Base-by-base conservation (phyloP, 2,329 filamentous ascomycete species). In the Phaeosphaeria sp. region DNA sequence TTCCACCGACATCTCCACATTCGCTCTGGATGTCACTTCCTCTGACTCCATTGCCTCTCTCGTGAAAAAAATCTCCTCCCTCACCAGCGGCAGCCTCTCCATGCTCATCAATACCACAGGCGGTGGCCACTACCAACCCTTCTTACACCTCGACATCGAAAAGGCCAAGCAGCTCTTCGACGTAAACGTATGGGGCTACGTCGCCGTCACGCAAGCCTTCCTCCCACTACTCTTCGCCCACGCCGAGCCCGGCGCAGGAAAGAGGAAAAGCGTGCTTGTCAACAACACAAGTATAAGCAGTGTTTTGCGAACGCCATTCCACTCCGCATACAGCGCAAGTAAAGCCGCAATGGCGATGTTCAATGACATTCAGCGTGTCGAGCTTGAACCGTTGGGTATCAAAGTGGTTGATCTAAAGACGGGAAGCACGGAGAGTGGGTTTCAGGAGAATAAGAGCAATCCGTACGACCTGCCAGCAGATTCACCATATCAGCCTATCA, bases 101-200 rank as follows among this genome's bases (percentile, higher is more conserved):
- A 61, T 69, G 7, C 53, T 77, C 1, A 46, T 82, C 56, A 82
- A 82, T 67, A 83, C 82, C 47, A 77, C 79, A 13, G 80, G 76
- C 9, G 52, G 57, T 9, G 69, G 63, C 17, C 72, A 71, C 17
- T 62, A 70, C 15, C 66, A 69, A 51, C 80, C 79, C 0, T 60
- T 76, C 17, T 50, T 81, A 21, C 57, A 64, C 40, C 36, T 55
- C 24, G 43, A 55, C 46, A 54, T 63, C 27, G 46, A 49, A 13
- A 55, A 63, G 17, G 62, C 55, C 1, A 55, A 55, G 27, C 57
- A 57, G 30, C 55, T 63, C 0, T 65, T 63, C 20, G 60, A 65
- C 17, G 63, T 79, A 8, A 83, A 83, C 56, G 67, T 81, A n/a
- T 81, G 75, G 72, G 73, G 73, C 1, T 48, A 71, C 2, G 50